phyloP scores from a whole-genome alignment of 176 grass and related monocot genomes.

The Leersia perrieri region DNA sequence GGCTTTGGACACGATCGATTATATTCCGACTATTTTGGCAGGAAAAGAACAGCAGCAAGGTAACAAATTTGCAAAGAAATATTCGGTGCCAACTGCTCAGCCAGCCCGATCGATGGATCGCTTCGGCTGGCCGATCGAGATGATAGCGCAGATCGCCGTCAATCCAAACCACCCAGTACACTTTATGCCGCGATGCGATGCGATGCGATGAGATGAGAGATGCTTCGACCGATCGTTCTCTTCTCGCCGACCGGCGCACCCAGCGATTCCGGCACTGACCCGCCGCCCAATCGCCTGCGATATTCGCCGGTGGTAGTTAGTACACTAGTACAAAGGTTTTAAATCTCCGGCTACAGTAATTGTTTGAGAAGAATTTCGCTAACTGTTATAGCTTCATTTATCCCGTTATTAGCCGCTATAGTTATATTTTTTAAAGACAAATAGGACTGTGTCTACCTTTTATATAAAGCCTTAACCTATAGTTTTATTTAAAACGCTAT shows the following conservation, averaged over 20 bases:
- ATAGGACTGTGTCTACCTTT: no score
- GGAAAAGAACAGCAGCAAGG: not conserved
- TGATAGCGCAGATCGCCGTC: slow-evolving; percentile 22
- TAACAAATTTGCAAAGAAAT: not conserved
- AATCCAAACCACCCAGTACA: not conserved
- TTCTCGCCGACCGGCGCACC: not conserved
- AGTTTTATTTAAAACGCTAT: no score
- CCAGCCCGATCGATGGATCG: no score
- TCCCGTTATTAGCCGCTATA: no score
- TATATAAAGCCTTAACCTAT: no score
- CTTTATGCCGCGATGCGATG: not conserved
- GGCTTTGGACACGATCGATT: not conserved
- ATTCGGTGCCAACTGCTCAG: no score
- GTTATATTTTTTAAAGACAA: no score
- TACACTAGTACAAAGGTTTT: no score
- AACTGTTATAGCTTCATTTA: no score
- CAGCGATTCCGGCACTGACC: slow-evolving; percentile 29
- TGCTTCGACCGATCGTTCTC: not conserved
- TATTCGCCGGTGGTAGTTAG: no score
- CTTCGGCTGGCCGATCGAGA: not conserved
- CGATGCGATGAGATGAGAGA: not conserved
- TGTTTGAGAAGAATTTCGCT: no score
- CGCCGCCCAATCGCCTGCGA: slow-evolving; percentile 22
- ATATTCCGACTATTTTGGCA: not conserved
- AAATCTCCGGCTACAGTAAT: no score